Evolutionary conservation across 306 rosid species (phyloP).

Genomic region (Prunus dulcis): DNA sequence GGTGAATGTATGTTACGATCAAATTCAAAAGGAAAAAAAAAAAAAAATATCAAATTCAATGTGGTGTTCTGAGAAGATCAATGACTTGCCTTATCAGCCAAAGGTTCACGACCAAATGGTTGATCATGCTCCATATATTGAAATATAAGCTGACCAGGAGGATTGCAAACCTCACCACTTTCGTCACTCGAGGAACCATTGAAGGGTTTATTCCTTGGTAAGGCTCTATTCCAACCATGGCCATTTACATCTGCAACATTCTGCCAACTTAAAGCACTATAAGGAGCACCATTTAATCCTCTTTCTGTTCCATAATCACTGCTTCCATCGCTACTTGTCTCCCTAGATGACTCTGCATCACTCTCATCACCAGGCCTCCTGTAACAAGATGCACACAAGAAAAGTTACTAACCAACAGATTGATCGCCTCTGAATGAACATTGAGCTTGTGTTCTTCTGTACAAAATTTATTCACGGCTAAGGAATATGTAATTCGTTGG

Average conservation of each 20-base stretch:
- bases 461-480: not conserved
- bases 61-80: conserved; percentile 9
- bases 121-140: conserved; percentile 71
- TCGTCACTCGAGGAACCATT: conserved; percentile 71
- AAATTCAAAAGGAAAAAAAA: not conserved
- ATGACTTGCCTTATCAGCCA: conserved; percentile 73
- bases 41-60: not conserved
- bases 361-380: conserved; percentile 72
- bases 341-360: conserved; percentile 82
- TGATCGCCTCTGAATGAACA: not conserved
- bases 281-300: conserved; percentile 34
- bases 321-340: conserved; percentile 77
- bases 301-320: conserved; percentile 59
- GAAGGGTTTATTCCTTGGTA: conserved; percentile 41
- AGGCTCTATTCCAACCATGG: conserved; percentile 44
- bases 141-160: conserved; percentile 63
- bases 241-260: conserved; percentile 37
- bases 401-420: not conserved
- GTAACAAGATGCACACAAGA: conserved; percentile 26
- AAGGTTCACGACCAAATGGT: conserved; percentile 82
- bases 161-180: conserved; percentile 55
- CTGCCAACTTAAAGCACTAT: conserved; percentile 38
- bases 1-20: conserved; percentile 23
- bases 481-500: not conserved
- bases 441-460: not conserved